Base-by-base conservation (phyloP, 768 basidiomycete species). In the Tulasnella sp. region DNA sequence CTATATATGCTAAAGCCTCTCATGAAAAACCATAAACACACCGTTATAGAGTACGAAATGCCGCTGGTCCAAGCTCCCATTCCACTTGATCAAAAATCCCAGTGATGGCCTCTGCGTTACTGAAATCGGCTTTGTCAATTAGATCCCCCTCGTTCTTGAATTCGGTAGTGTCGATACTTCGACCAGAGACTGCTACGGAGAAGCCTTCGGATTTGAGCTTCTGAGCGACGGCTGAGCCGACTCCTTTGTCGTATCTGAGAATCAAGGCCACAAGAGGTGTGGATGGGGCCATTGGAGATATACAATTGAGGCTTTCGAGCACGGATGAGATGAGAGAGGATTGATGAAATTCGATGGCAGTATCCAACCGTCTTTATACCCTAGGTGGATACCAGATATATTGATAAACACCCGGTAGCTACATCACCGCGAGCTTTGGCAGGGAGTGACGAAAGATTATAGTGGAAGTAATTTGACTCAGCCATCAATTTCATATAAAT, bases 251-350 rank as follows among this genome's bases (percentile, higher is more conserved):
- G 25, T 44, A 51, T 12, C 49, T 42, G 12, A 51, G 20, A 4
- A 51, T 43, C 28, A 51, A 51, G 5, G 49, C 49, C 4, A 51
- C n/a, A n/a, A n/a, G n/a, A n/a, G n/a, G n/a, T n/a, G n/a, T n/a
- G n/a, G n/a, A n/a, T n/a, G n/a, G n/a, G n/a, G n/a, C n/a, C n/a
- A n/a, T n/a, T n/a, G n/a, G n/a, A n/a, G n/a, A n/a, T n/a, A n/a
- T n/a, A n/a, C n/a, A n/a, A n/a, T n/a, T n/a, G n/a, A n/a, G n/a
- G n/a, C n/a, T n/a, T n/a, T n/a, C n/a, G n/a, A n/a, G n/a, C n/a
- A n/a, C n/a, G n/a, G n/a, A n/a, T n/a, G n/a, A n/a, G n/a, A n/a
- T n/a, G n/a, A n/a, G n/a, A n/a, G n/a, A n/a, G n/a, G n/a, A n/a
- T n/a, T n/a, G n/a, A n/a, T n/a, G n/a, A n/a, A n/a, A n/a, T n/a